Conservation (phyloP, 228 moss, liverwort and hornwort genomes). For the Sphagnum fallax region DNA sequence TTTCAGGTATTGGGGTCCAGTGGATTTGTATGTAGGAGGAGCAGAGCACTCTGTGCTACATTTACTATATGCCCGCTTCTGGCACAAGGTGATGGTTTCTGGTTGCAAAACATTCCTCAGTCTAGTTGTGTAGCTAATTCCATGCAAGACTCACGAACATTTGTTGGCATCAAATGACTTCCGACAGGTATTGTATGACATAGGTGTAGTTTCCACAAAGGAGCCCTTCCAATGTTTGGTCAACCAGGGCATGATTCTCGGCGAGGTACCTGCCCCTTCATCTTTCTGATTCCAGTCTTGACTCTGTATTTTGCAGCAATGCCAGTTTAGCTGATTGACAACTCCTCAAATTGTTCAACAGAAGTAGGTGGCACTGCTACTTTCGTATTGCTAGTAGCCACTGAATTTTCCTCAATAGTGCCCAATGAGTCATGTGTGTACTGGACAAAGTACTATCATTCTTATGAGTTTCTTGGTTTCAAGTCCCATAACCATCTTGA, state of each 20-base stretch:
- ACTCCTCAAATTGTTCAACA: too few relatives aligned
- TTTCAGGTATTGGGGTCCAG: conserved; percentile 91
- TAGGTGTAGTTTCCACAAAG: conserved; percentile 90
- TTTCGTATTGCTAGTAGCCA: not conserved
- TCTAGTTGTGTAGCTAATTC: not conserved
- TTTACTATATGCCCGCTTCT: conserved; percentile 93
- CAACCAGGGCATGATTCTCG: conserved; percentile 99
- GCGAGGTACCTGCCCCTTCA: conserved; percentile 57
- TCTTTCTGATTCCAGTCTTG: not conserved
- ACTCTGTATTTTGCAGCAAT: not conserved
- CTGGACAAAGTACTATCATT: too few relatives aligned
- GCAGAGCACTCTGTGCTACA: conserved; percentile 95
- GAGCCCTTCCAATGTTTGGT: conserved; percentile 94
- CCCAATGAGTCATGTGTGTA: not conserved
- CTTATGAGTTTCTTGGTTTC: too few relatives aligned
- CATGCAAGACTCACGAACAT: too few relatives aligned
- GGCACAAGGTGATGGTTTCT: conserved; percentile 65
- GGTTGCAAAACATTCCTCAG: not conserved
- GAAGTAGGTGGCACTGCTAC: not conserved
- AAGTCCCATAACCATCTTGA: too few relatives aligned
- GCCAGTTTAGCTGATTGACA: too few relatives aligned
- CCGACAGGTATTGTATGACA: conserved; percentile 76
- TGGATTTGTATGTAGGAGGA: conserved; percentile 90
- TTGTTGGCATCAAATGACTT: not conserved
- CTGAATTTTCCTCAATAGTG: not conserved